These are phyloP conservation scores for Colletotrichum melonis DNA, from an alignment of 2,329 filamentous ascomycete genomes.

Conservation along the genomic window DNA sequence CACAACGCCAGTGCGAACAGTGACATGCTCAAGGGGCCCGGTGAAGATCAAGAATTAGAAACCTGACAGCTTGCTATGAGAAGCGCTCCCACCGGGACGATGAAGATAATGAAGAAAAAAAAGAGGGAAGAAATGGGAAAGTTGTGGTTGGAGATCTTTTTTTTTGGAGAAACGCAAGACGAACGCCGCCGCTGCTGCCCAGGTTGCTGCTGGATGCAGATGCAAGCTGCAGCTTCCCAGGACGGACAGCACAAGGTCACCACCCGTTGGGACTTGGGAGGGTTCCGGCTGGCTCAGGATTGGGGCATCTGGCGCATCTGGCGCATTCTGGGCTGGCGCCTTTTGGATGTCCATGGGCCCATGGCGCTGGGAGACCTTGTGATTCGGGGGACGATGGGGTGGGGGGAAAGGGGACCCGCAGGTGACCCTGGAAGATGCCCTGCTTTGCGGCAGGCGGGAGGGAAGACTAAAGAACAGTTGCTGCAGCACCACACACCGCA, in stretches of 20 bases:
- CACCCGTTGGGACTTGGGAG: neutral
- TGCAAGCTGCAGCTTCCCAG: slow-evolving; percentile 21
- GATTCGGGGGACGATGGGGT: slow-evolving; percentile 9
- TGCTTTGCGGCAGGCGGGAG: neutral
- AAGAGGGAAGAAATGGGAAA: neutral
- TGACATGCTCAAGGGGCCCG: neutral
- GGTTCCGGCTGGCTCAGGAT: slow-evolving; percentile 14
- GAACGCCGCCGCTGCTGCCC: slow-evolving; percentile 47
- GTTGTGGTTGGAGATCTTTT: slow-evolving; percentile 7
- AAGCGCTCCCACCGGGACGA: slow-evolving; percentile 1
- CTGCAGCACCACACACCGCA: neutral
- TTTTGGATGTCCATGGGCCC: neutral
- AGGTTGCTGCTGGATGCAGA: slow-evolving; percentile 42
- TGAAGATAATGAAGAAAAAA: neutral
- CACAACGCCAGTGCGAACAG: neutral
- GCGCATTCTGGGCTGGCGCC: neutral
- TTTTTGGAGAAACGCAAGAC: slow-evolving; percentile 39
- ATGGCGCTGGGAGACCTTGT: slow-evolving; percentile 23
- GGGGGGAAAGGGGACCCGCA: neutral
- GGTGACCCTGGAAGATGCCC: slow-evolving; percentile 11
- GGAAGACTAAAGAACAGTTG: neutral
- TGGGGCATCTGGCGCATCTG: neutral
- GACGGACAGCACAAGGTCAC: neutral
- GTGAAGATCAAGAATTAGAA: neutral
- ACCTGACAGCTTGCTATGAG: neutral